Base-by-base conservation (phyloP, 2,329 filamentous ascomycete species). In the Aplosporella prunicola region DNA sequence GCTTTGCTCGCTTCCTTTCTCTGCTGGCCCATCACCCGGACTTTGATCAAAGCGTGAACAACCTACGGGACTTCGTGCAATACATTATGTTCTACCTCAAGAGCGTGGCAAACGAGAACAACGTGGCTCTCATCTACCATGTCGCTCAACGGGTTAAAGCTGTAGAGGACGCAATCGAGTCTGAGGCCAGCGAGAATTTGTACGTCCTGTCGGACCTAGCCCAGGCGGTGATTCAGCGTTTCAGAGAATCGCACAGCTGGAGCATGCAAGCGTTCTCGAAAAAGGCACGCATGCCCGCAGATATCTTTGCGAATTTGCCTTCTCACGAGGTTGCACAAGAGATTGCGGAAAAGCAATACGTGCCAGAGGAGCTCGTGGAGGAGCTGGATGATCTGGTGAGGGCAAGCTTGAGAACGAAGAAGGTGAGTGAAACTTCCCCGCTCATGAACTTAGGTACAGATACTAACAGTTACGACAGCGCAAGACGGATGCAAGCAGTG, bases 21-120 rank as follows among this genome's bases (percentile, higher is more conserved):
- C 66, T 98, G 28, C 71, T 98, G 28, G 88, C 89, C 5, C 89
- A 96, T 56, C 91, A 98, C 56, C 88, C 88, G 1, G 91, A 98
- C 57, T 95, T 89, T 48, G 77, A 74, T 20, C 50, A 42, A 3
- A 55, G 60, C 5, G 61, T 77, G 2, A 71, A 76, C 10, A 80
- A 87, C 32, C 64, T 95, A 32, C 69, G 78, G 29, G 85, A 94
- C 53, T 88, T 93, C 57, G 79, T 84, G 5, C 78, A 79, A 48
- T 98, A 96, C 57, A 78, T 98, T 41, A 59, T 95, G 27, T 95
- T 89, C 62, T 98, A 93, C 55, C 69, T 96, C 31, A 78, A 73
- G 44, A 77, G 80, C 24, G 78, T 95, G 13, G 85, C 85, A 8
- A 89, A 79, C 1, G 83, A 93, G 56, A 76, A 84, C 29, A 98